phyloP scores from a whole-genome alignment of 73 alveolate genomes.

The Paramecium caudatum region DNA sequence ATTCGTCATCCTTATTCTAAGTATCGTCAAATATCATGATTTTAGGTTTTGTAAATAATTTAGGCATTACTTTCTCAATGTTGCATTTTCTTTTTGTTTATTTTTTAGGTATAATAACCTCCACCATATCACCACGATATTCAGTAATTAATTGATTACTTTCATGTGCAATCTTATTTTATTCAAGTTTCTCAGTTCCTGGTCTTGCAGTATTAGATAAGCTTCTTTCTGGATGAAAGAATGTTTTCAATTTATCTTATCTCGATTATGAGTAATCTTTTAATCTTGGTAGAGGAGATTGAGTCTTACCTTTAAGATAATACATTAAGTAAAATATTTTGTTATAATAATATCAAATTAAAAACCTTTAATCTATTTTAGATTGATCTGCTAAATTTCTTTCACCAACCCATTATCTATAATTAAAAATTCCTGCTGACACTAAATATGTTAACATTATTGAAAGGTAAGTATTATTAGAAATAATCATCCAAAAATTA shows the following conservation, averaged over 20 bases:
- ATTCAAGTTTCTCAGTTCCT: conserved; percentile 7
- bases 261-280: conserved; percentile 27
- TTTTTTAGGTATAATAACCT: conserved; percentile 9
- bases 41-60: not conserved
- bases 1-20: conserved; percentile 13
- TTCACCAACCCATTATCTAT: conserved; percentile 60
- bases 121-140: conserved; percentile 24
- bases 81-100: not conserved
- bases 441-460: conserved; percentile 81
- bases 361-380: conserved; percentile 44
- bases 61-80: conserved; percentile 5
- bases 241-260: conserved; percentile 32
- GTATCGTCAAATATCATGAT: no score
- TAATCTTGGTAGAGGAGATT: conserved; percentile 31
- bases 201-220: not conserved
- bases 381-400: conserved; percentile 59
- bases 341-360: conserved; percentile 36
- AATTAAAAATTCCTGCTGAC: conserved; percentile 42
- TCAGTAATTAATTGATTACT: no score
- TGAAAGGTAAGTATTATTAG: conserved; percentile 76
- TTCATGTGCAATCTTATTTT: conserved; percentile 31
- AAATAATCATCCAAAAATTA: conserved; percentile 78
- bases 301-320: conserved; percentile 52
- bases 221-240: conserved; percentile 30
- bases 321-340: conserved; percentile 31